Conservation (phyloP, 805 yeast genomes). For the Starmera amethionina region DNA sequence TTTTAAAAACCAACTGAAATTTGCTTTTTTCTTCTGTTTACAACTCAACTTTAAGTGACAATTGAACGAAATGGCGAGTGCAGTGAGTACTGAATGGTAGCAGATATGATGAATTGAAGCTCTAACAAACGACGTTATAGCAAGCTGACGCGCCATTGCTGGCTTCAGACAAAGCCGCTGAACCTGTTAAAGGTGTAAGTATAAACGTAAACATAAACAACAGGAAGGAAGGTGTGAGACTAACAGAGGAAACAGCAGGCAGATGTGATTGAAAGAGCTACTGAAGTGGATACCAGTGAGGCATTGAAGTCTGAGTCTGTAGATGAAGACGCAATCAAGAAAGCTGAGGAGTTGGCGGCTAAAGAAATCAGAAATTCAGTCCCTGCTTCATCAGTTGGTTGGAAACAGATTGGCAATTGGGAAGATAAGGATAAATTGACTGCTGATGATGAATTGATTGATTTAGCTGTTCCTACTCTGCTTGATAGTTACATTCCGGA, state of each 20-base stretch:
- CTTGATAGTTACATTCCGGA: constrained; percentile 73
- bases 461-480: constrained; percentile 62
- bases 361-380: constrained; percentile 34
- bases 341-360: constrained; percentile 17
- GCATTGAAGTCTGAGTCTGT: not conserved
- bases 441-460: constrained; percentile 60
- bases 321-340: constrained; percentile 10
- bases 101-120: not conserved
- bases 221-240: too few relatives aligned
- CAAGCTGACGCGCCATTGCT: not conserved
- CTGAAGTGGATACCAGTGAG: too few relatives aligned
- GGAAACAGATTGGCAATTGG: constrained; percentile 93
- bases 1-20: too few relatives aligned
- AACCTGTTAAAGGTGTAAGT: not conserved
- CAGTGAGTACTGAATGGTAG: too few relatives aligned
- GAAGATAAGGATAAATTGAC: constrained; percentile 57
- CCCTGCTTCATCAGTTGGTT: constrained; percentile 71
- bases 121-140: not conserved
- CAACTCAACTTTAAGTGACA: too few relatives aligned
- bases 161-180: not conserved
- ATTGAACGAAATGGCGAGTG: too few relatives aligned
- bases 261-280: too few relatives aligned
- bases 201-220: too few relatives aligned
- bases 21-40: too few relatives aligned
- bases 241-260: too few relatives aligned